Conservation (phyloP, 768 basidiomycete genomes). For the Leccinum aurantiacum region DNA sequence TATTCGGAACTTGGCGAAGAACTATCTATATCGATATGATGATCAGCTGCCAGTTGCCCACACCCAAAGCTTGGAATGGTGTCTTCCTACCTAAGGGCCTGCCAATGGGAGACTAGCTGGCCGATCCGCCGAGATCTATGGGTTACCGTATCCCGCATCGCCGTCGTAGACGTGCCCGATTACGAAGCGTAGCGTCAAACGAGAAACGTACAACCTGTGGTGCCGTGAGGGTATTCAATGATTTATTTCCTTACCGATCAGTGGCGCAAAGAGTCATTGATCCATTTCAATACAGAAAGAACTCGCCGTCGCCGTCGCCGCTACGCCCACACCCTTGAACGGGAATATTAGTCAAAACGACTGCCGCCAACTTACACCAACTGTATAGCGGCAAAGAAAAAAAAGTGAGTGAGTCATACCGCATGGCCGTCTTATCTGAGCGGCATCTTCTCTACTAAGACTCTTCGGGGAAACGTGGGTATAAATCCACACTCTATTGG, state of each 20-base stretch:
- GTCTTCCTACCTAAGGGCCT: neutral
- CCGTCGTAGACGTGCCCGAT: slow-evolving; percentile 1
- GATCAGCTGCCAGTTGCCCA: neutral
- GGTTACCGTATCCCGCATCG: slow-evolving; percentile 3
- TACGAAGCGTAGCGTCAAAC: neutral
- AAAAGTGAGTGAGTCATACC: neutral
- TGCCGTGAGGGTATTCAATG: slow-evolving; percentile 2
- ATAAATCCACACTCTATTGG: neutral
- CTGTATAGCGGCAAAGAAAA: neutral
- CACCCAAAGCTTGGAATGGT: neutral
- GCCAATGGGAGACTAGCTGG: neutral
- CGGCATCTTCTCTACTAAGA: neutral
- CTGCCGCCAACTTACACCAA: neutral
- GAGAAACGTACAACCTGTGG: neutral
- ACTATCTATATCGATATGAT: neutral
- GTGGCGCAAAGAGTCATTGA: slow-evolving; percentile 4
- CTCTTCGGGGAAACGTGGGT: neutral
- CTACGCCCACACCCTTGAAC: neutral
- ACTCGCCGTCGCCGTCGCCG: slow-evolving; percentile 1
- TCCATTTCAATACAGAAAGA: neutral
- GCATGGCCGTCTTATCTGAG: neutral
- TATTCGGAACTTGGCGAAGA: slow-evolving; percentile 1
- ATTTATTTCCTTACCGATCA: slow-evolving; percentile 7
- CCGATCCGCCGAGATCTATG: neutral
- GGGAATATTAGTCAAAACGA: slow-evolving; percentile 5